Base-by-base conservation (phyloP, 352 stramenopile species). In the Phytophthora foliorum region DNA sequence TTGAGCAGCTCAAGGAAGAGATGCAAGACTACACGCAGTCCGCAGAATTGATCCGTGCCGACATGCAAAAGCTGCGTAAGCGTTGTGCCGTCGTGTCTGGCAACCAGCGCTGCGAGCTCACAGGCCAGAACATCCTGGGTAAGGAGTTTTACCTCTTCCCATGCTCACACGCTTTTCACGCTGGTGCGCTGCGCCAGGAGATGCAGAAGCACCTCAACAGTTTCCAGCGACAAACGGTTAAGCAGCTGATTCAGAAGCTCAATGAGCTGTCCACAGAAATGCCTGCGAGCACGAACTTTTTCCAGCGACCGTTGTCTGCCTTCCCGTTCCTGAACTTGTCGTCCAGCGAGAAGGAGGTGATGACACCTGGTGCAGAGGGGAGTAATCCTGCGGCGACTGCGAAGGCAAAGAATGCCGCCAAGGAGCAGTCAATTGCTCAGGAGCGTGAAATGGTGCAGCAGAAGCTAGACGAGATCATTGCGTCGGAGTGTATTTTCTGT, bases 71-170 rank as follows among this genome's bases (percentile, higher is more conserved):
- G 56, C 65, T 97, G 24, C 90, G 89, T 44, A 96, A 95, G 67
- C 87, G 90, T 6, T 94, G 86, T 46, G 89, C 88, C 16, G 85
- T 96, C 29, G 84, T 96, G 10, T 95, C 90, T 29, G 89, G 89
- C 41, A 96, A 97, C 55, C 89, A 97, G 63, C 87, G 89, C 21
- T 98, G 92, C 51, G 92, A 97, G 44, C 75, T 98, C 24, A 97
- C 90, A 34, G 92, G 91, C 0, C 84, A 97, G 55, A 95, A 95
- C 49, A 84, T 98, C 38, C 57, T 97, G 16, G 86, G 84, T 44
- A 95, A 95, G 51, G 91, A 98, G 63, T 98, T 98, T 56, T 98
- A 98, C 56, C 71, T 98, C 27, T 98, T 98, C 75, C 95, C 95
- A 24, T 98, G 94, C 78, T 92, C 86, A 17, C 95, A 98, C 67